Conservation (phyloP, 352 stramenopile species). For the Pythium phragmitis region DNA sequence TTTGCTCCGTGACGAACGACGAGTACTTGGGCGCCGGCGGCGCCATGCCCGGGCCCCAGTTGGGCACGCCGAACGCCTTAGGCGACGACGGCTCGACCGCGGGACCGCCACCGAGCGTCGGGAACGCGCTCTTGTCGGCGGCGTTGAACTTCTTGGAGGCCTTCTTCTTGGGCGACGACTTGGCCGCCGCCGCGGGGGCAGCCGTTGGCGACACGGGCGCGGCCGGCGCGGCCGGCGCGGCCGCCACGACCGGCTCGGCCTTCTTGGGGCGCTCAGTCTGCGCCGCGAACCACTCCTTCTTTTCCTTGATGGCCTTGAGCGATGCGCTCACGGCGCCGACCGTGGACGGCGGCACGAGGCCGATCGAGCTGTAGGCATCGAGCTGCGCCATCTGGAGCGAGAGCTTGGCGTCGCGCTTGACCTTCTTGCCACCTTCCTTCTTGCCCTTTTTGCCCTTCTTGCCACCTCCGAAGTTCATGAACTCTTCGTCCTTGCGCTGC, state of each 20-base stretch:
- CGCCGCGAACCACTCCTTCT: constrained; percentile 90
- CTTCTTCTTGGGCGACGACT: constrained; percentile 61
- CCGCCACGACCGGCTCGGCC: constrained; percentile 8
- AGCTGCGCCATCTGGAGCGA: constrained; percentile 74
- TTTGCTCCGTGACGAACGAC: constrained; percentile 27
- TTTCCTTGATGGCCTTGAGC: constrained; percentile 93
- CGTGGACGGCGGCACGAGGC: constrained; percentile 87
- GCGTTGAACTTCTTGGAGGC: constrained; percentile 83
- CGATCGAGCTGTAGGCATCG: constrained; percentile 92
- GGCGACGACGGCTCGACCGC: constrained; percentile 32
- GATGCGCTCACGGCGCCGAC: constrained; percentile 81
- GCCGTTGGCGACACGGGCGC: constrained; percentile 13
- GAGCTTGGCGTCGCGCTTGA: constrained; percentile 80
- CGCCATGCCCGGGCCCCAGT: constrained; percentile 63
- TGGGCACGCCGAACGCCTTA: constrained; percentile 16
- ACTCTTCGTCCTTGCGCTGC: constrained; percentile 85
- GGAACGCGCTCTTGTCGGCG: constrained; percentile 75
- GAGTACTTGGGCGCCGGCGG: constrained; percentile 33
- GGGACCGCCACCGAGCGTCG: constrained; percentile 57
- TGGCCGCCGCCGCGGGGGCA: constrained; percentile 26
- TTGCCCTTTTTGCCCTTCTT: constrained; percentile 61
- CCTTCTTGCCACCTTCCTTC: constrained; percentile 60
- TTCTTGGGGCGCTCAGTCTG: constrained; percentile 55
- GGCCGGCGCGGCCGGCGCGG: constrained; percentile 33
- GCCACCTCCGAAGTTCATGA: constrained; percentile 66